Conservation (phyloP, 2,329 filamentous ascomycete genomes). For the Trichoderma endophyticum region DNA sequence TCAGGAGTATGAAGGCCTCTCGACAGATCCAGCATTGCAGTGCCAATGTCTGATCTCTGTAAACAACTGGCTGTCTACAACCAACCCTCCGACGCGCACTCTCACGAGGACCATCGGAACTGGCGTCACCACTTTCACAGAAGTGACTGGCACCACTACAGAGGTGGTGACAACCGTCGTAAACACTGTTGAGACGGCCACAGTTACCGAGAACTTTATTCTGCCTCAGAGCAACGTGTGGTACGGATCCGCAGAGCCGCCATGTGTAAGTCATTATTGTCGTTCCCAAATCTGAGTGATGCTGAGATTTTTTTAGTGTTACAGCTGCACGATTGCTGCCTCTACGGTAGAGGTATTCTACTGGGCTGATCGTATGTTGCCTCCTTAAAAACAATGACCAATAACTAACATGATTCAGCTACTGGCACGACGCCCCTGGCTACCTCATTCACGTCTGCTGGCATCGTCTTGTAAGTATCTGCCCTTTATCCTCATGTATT, state of each 20-base stretch:
- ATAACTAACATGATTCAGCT: neutral
- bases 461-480: constrained; percentile 9
- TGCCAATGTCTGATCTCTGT: constrained; percentile 8
- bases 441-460: constrained; percentile 15
- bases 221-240: neutral
- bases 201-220: constrained; percentile 12
- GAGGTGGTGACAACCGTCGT: neutral
- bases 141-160: neutral
- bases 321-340: constrained; percentile 13
- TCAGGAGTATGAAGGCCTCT: neutral
- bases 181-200: neutral
- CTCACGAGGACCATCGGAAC: constrained; percentile 8
- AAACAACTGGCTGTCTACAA: constrained; percentile 9
- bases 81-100: neutral
- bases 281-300: neutral
- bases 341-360: constrained; percentile 18
- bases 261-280: constrained; percentile 9
- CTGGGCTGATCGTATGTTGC: neutral
- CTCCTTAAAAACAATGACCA: neutral
- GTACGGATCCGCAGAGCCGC: constrained; percentile 12
- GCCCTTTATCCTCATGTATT: neutral
- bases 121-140: neutral
- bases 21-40: constrained; percentile 10
- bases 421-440: neutral
- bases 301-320: constrained; percentile 2